Evolutionary conservation across 257 asterid species (phyloP), one percentile per base, ranked within the genome.

Genomic region (Plectranthus barbatus): DNA sequence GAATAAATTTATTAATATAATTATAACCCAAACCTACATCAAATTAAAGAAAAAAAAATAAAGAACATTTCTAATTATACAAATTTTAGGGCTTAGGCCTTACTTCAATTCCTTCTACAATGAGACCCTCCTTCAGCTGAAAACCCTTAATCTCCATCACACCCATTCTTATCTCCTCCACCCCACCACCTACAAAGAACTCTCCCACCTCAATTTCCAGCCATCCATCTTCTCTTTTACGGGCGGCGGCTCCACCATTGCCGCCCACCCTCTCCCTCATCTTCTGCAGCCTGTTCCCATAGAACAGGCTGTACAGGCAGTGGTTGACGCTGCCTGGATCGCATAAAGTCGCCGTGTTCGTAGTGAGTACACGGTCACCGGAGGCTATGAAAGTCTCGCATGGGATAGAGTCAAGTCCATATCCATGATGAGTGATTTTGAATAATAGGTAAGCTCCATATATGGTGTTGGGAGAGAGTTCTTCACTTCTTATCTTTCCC

Each of bases 121-220:
- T n/a, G n/a, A n/a, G n/a, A n/a, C n/a, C n/a, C n/a, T n/a, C n/a
- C n/a, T n/a, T n/a, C n/a, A n/a, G n/a, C n/a, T n/a, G n/a, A n/a
- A n/a, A n/a, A n/a, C n/a, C n/a, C n/a, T n/a, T n/a, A n/a, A n/a
- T n/a, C n/a, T n/a, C n/a, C n/a, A n/a, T n/a, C n/a, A n/a, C n/a
- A n/a, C n/a, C n/a, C n/a, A n/a, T n/a, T n/a, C n/a, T n/a, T n/a
- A n/a, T n/a, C n/a, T n/a, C n/a, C n/a, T n/a, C n/a, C n/a, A n/a
- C n/a, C n/a, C n/a, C 62, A 50, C 17, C 64, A 11, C 19, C 40
- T 0, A 57, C 58, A 49, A 64, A 54, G 23, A 77, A 77, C 4
- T 73, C 76, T 48, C 79, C 82, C 1, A 77, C 1, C 62, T 77
- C 76, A 11, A 77, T 64, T 36, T 77, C 76, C 57, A 69, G n/a